Base-by-base conservation (phyloP, 176 grass and related monocot species). In the Musa troglodytarum region DNA sequence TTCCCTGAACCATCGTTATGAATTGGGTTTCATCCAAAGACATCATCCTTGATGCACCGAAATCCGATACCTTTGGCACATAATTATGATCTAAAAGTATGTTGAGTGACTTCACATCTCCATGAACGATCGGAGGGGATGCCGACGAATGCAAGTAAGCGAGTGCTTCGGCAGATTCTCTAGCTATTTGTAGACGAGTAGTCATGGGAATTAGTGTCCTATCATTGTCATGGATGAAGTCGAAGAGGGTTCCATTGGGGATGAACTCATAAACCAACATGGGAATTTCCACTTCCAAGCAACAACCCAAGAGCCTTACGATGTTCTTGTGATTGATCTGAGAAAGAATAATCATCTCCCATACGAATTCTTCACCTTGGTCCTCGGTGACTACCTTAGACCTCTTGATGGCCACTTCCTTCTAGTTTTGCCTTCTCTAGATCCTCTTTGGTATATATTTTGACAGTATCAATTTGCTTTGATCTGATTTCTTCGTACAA, bases 321-420 rank as follows among this genome's bases (percentile, higher is more conserved):
- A 85, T 82, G 53, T 87, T 91, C 69, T 65, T 91, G 49, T 91
- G 89, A 62, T 91, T 91, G 69, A 91, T 83, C 54, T 91, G 89
- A 13, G 85, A 81, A 57, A 91, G 77, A 64, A 91, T 87, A 24
- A 85, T 50, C 78, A 91, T 83, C 34, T 91, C 89, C 20, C 72
- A 80, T 0, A 75, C 79, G n/a, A 91, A 91, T 55, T 91, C 85
- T 23, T 78, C 72, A 8, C 81, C 83, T 5, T 80, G 76, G 22
- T 68, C 50, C 17, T 88, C 68, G 19, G 85, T 80, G 49, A 78
- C 56, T 76, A 83, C 65, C 76, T 87, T 91, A 0, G 88, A 91
- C 50, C 65, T 87, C 52, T 91, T 91, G 16, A 91, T 83, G 6
- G 85, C 89, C 16, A 77, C 82, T 11, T 81, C 25, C 16, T 43